Evolutionary conservation across 805 yeast genomes (phyloP).

Genomic region (Nakazawaea ishiwadae): DNA sequence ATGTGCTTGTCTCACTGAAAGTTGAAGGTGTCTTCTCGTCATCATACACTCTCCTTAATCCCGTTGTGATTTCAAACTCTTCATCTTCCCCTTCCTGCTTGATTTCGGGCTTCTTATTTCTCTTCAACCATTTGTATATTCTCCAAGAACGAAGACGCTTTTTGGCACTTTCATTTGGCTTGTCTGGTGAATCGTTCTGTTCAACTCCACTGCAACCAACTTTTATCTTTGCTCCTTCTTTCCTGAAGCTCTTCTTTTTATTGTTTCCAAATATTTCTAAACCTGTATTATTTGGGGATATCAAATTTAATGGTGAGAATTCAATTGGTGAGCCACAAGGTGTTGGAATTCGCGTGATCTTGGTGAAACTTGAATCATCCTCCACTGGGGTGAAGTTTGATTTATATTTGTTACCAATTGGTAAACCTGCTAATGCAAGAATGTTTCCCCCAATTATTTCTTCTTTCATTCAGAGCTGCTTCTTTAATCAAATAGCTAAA

Average conservation of each 20-base stretch:
- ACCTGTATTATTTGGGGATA: too few species aligned
- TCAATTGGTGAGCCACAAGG: constrained; percentile 3
- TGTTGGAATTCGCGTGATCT: constrained; percentile 1
- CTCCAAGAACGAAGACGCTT: constrained; percentile 1
- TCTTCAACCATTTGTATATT: constrained; percentile 2
- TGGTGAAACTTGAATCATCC: not conserved
- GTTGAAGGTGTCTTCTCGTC: not conserved
- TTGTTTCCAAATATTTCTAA: too few species aligned
- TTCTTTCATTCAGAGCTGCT: too few species aligned
- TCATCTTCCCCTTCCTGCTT: not conserved
- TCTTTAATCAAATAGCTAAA: too few species aligned
- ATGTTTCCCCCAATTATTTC: not conserved
- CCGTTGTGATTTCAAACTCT: constrained; percentile 2
- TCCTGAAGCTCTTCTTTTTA: too few species aligned
- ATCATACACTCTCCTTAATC: not conserved
- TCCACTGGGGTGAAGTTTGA: not conserved
- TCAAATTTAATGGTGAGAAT: too few species aligned
- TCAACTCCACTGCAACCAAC: not conserved
- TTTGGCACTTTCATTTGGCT: not conserved
- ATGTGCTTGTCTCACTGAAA: too few species aligned
- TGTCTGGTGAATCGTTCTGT: not conserved
- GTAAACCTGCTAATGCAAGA: not conserved
- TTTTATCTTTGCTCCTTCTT: too few species aligned
- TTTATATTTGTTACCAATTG: not conserved
- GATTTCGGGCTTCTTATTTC: not conserved